Percentiles rank a stretch among this genome's conserved stretches.
These are phyloP conservation scores for Albatrellus ellisii DNA, from an alignment of 768 basidiomycete species.

Conservation along the genomic window DNA sequence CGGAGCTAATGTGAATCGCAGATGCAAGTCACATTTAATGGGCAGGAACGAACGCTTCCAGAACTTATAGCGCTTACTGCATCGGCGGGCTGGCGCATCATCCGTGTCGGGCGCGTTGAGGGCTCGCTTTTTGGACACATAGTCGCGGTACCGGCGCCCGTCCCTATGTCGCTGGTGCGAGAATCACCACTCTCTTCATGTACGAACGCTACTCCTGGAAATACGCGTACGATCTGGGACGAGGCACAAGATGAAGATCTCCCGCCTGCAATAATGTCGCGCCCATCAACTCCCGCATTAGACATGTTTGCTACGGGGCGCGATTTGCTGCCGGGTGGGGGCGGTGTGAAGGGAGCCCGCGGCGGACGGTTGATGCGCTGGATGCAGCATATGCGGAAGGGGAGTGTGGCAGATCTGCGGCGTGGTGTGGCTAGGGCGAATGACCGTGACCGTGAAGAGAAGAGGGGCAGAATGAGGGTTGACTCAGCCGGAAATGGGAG, in stretches of 20 bases:
- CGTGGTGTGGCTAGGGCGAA: conserved; percentile 10
- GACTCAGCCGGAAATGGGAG: too few relatives aligned
- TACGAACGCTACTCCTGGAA: not conserved
- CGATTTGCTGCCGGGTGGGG: conserved; percentile 3
- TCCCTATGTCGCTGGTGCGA: conserved; percentile 24
- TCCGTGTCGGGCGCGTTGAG: conserved; percentile 38
- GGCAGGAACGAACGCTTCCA: conserved; percentile 53
- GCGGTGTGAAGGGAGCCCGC: not conserved
- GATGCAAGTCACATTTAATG: conserved; percentile 61
- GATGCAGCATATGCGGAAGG: conserved; percentile 1
- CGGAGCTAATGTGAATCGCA: conserved; percentile 14
- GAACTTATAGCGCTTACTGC: conserved; percentile 39
- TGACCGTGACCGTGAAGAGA: conserved; percentile 4
- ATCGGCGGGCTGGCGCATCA: conserved; percentile 50
- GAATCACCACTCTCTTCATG: too few relatives aligned
- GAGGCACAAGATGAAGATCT: conserved; percentile 8
- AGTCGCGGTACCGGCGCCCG: conserved; percentile 45
- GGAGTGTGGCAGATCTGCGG: conserved; percentile 6
- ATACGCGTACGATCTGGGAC: not conserved
- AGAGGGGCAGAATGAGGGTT: conserved; percentile 6
- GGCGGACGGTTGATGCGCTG: not conserved
- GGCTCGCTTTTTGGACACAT: conserved; percentile 64
- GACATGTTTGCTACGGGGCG: conserved; percentile 13
- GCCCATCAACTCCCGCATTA: conserved; percentile 9
- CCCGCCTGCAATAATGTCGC: conserved; percentile 6